A percentile compares a stretch with the other conserved stretches of the same genome.
Evolutionary conservation across 768 basidiomycete species (phyloP).

Genomic region (Pleurotus pulmonarius): DNA sequence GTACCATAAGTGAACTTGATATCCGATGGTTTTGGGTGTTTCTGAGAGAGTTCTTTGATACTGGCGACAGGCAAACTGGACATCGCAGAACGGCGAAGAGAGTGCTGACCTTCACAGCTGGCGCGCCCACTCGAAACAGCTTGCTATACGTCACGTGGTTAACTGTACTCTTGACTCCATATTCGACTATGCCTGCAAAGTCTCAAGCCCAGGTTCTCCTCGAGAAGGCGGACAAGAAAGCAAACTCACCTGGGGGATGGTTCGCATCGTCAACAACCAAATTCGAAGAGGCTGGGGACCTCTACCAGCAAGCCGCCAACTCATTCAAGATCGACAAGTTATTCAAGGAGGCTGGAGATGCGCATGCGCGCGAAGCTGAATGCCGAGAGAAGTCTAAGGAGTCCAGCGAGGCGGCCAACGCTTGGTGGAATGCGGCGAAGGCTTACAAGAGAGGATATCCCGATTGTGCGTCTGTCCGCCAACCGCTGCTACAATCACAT

Average conservation of each 20-base stretch:
- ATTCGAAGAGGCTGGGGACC: slow-evolving; percentile 93
- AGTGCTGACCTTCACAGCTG: too few relatives aligned
- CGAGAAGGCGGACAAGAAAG: slow-evolving; percentile 92
- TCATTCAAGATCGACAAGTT: slow-evolving; percentile 88
- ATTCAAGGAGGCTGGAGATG: slow-evolving; percentile 90
- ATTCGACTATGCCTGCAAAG: slow-evolving; percentile 60
- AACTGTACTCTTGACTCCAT: neutral
- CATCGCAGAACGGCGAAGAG: slow-evolving; percentile 20
- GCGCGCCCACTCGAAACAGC: too few relatives aligned
- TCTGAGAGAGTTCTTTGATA: slow-evolving; percentile 48
- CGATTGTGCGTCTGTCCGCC: slow-evolving; percentile 54
- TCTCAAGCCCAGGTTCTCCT: slow-evolving; percentile 73
- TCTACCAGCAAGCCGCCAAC: slow-evolving; percentile 94
- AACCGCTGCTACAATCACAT: neutral
- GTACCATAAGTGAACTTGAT: slow-evolving; percentile 86
- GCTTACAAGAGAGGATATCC: slow-evolving; percentile 88
- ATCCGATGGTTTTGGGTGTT: slow-evolving; percentile 69
- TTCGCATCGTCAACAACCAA: slow-evolving; percentile 82
- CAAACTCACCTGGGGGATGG: slow-evolving; percentile 79
- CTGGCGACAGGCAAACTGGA: slow-evolving; percentile 33
- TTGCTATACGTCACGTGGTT: too few relatives aligned
- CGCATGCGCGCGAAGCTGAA: slow-evolving; percentile 91
- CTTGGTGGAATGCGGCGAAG: slow-evolving; percentile 98
- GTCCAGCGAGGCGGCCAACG: slow-evolving; percentile 91
- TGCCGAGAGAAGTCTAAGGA: slow-evolving; percentile 89